These are phyloP conservation scores for Cutaneotrichosporon sp. DNA, from an alignment of 1,284 basidiomycete genomes.

Conservation along the genomic window DNA sequence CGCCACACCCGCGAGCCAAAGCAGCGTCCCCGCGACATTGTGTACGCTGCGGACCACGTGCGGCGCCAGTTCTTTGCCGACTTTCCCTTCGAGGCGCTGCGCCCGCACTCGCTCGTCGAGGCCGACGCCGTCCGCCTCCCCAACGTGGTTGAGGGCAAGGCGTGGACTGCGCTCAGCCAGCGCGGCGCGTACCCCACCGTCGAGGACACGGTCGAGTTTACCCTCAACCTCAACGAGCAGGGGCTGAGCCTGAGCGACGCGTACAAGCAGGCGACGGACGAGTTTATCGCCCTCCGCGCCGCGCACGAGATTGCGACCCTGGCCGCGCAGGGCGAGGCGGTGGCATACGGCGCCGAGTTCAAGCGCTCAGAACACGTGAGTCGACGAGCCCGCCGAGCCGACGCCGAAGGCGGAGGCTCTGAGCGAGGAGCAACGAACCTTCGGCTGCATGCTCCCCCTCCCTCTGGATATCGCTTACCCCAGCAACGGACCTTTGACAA, in stretches of 20 bases:
- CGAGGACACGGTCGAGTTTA: constrained; percentile 84
- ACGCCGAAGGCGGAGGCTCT: not conserved
- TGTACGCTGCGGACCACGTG: constrained; percentile 82
- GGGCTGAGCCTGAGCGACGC: constrained; percentile 76
- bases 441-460: not conserved
- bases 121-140: constrained; percentile 55
- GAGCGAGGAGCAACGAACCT: not conserved
- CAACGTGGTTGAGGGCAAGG: constrained; percentile 62
- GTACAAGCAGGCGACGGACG: constrained; percentile 74
- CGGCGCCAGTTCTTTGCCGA: constrained; percentile 91
- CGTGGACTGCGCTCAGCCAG: constrained; percentile 77
- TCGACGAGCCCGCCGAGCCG: constrained; percentile 5
- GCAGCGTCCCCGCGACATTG: constrained; percentile 65
- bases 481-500: constrained; percentile 40
- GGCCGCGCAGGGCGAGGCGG: constrained; percentile 78
- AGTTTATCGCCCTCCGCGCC: constrained; percentile 82
- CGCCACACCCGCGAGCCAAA: constrained; percentile 57
- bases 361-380: constrained; percentile 48
- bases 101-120: constrained; percentile 78
- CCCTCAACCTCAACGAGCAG: constrained; percentile 71
- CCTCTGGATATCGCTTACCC: constrained; percentile 1
- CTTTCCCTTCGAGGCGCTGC: constrained; percentile 93
- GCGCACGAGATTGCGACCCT: constrained; percentile 76
- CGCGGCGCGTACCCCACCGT: constrained; percentile 77
- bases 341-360: constrained; percentile 65